Evolutionary conservation across 129 eudicot species (phyloP), one percentile per base, ranked within the genome.

Genomic region (Flaveria brownii): DNA sequence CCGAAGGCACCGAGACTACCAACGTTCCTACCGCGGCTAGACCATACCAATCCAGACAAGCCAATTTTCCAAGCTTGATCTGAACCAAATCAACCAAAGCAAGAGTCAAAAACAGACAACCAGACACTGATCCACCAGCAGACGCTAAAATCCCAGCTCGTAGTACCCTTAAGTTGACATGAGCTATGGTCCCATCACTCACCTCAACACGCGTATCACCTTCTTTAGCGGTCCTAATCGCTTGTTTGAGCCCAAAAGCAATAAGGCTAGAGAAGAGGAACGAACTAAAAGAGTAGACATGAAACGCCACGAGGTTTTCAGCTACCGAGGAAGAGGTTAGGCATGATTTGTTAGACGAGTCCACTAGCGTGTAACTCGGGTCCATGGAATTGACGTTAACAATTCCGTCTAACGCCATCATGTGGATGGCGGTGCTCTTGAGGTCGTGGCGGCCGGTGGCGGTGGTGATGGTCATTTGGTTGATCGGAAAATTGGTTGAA

Each of bases 361-460:
- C 70, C 8, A 77, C 81, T 30, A 90, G 86, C 43, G 85, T 81
- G 85, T 85, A 72, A 28, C 23, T 79, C 26, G 89, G 81, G 74
- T 87, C 88, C 33, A 73, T 6, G 47, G 90, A 90, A 73, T 90
- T 90, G 0, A 90, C 96, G 65, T 83, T 90, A 7, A 90, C 90
- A 3, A 87, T 87, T 14, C 92, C 92, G 52, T 90, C 90, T 23
- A 90, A 77, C 63, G 96, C 96, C 90, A 84, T 85, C 26, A 83
- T 70, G 73, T 90, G 92, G 75, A 87, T 78, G 81, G 65, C 68
- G 82, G 96, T 90, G 83, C 76, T 87, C 47, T 72, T 74, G 46
- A 73, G 82, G 36, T 79, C 76, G 41, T 5, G 72, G 64, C 30
- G 70, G 55, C 28, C 2, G 60, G 23, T 9, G 80, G 68, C 12